Conservation (phyloP, 176 grass and related monocot genomes). For the Ensete ventricosum region DNA sequence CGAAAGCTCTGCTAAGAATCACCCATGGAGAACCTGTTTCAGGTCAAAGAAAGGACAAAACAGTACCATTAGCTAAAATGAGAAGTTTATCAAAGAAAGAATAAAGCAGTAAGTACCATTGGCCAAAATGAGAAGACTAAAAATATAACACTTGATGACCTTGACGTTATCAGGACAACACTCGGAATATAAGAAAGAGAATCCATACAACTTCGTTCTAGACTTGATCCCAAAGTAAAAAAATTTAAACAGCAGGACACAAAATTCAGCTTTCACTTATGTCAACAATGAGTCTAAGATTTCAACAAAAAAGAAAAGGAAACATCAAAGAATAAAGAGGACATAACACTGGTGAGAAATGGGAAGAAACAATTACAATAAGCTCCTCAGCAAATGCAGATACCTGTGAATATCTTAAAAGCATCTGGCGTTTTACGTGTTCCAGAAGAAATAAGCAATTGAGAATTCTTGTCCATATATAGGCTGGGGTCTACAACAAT, state of each 20-base stretch:
- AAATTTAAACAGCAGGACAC: neutral
- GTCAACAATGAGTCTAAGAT: neutral
- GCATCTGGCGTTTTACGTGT: constrained; percentile 50
- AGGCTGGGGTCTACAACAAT: constrained; percentile 56
- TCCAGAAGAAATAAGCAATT: constrained; percentile 22
- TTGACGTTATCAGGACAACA: neutral
- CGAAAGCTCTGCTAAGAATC: constrained; percentile 58
- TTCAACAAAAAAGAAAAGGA: neutral
- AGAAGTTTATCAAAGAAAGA: too few relatives aligned
- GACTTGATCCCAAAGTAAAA: neutral
- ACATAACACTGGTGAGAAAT: neutral
- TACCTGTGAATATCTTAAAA: constrained; percentile 90
- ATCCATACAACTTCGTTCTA: neutral
- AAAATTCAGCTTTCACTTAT: neutral
- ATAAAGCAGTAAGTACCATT: too few relatives aligned
- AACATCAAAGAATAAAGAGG: constrained; percentile 1
- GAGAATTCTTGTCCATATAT: constrained; percentile 34
- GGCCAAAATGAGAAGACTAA: too few relatives aligned
- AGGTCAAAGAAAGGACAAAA: neutral
- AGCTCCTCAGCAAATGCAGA: neutral
- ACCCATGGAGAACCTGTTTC: constrained; percentile 74
- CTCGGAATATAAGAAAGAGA: neutral
- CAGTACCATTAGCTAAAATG: too few relatives aligned
- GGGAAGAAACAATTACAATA: neutral
- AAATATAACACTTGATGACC: too few relatives aligned